Percentiles rank a stretch among this genome's conserved stretches.
Conservation (phyloP, 140 eudicot genomes). For the Stevia rebaudiana region DNA sequence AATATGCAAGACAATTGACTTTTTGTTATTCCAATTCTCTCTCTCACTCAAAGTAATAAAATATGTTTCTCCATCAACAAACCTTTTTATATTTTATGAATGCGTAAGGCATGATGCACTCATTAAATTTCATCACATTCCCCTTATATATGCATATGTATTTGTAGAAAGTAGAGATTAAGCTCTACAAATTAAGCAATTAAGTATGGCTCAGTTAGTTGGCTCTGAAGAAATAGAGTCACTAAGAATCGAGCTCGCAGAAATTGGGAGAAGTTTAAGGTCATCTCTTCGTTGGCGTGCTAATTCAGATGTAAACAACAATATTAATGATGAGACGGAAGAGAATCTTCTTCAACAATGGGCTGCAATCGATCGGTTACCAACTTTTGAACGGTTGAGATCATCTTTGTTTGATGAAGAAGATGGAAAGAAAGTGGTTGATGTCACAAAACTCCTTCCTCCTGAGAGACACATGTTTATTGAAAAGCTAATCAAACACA, state of each 20-base stretch:
- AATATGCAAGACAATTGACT: slow-evolving; percentile 6
- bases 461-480: slow-evolving; percentile 36
- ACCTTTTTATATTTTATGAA: background rate
- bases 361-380: slow-evolving; percentile 30
- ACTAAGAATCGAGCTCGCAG: slow-evolving; percentile 18
- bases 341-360: slow-evolving; percentile 14
- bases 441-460: slow-evolving; percentile 33
- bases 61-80: background rate
- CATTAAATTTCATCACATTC: slow-evolving; percentile 10
- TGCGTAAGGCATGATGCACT: slow-evolving; percentile 20
- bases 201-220: slow-evolving; percentile 32
- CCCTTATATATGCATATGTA: background rate
- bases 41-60: slow-evolving; percentile 6
- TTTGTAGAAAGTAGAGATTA: slow-evolving; percentile 11
- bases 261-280: slow-evolving; percentile 34
- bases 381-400: slow-evolving; percentile 34
- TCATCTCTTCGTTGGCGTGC: slow-evolving; percentile 21
- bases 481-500: slow-evolving; percentile 43
- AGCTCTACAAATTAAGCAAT: slow-evolving; percentile 16
- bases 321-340: slow-evolving; percentile 20
- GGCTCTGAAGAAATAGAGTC: slow-evolving; percentile 30
- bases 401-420: slow-evolving; percentile 30
- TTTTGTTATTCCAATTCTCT: background rate
- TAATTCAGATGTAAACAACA: slow-evolving; percentile 4
- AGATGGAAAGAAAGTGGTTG: slow-evolving; percentile 36